Base-by-base conservation (phyloP, 2,329 filamentous ascomycete species). In the Lachnellula arida region DNA sequence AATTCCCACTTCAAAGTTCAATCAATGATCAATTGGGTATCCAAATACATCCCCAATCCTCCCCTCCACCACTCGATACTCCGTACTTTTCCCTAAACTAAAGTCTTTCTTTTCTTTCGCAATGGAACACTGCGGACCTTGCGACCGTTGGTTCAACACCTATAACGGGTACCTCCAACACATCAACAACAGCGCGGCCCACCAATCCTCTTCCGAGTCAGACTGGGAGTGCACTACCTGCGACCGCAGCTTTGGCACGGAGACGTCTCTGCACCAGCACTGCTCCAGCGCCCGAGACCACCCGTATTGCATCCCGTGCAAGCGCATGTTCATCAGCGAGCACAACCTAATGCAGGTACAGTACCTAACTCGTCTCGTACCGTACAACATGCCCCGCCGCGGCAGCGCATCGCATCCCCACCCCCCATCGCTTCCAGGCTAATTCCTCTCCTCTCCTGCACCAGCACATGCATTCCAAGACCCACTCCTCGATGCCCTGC, bases 391-490 rank as follows among this genome's bases (percentile, higher is more conserved):
- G 22, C 22, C 22, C 3, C 22, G 22, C 22, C 22, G 22, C 22
- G 4, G 3, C 22, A 23, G 2, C 22, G 22, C 22, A 23, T 23
- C 22, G 22, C 22, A 23, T 5, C 4, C 22, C 22, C 22, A 23
- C 22, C 17, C n/a, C 23, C n/a, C 42, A 15, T 40, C 44, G 23
- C n/a, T 23, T 15, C 25, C 7, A 19, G 23, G 25, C 25, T 35
- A 14, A n/a, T 46, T 17, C 12, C 19, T 19, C 47, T 42, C 11
- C 42, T 12, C n/a, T 43, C 15, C 8, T 28, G 9, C 22, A 23
- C 22, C 56, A 85, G 81, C 83, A 87, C 59, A 70, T 81, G 2
- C 78, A 78, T 25, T 85, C 81, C 0, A 70, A 70, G 5, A 63
- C 67, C 46, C 83, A 87, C 63, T 56, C 48, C 0, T 67, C 67